These are phyloP conservation scores for Epichloe gansuensis DNA, from an alignment of 2,329 filamentous ascomycete species.

Conservation along the genomic window DNA sequence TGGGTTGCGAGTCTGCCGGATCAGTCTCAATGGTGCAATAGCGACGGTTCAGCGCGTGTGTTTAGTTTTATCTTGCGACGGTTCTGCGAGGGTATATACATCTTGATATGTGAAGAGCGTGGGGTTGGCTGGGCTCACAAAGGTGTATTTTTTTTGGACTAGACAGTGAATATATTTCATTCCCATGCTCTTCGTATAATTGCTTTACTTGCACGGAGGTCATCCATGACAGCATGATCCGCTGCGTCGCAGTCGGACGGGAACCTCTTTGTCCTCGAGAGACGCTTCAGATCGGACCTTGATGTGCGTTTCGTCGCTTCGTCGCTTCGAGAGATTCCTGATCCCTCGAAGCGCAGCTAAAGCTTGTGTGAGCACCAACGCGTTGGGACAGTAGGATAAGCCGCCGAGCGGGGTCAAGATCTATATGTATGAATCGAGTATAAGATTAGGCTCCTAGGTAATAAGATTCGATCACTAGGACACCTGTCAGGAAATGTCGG, in stretches of 20 bases:
- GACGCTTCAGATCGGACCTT: neutral
- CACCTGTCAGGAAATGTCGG: too few species aligned
- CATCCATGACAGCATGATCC: neutral
- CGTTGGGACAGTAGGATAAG: too few species aligned
- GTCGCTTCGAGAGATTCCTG: neutral
- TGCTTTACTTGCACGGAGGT: neutral
- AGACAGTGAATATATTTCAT: neutral
- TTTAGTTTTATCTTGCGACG: neutral
- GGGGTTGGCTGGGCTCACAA: neutral
- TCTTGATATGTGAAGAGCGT: neutral
- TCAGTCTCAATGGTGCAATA: neutral
- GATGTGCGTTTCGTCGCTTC: slow-evolving; percentile 1
- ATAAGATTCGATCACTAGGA: too few species aligned
- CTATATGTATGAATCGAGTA: too few species aligned
- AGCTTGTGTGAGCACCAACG: too few species aligned
- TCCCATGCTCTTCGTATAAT: neutral
- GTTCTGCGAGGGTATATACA: neutral
- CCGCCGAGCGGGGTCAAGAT: too few species aligned
- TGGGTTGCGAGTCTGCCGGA: neutral
- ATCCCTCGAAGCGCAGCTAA: neutral
- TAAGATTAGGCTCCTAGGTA: too few species aligned
- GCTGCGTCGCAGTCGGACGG: neutral
- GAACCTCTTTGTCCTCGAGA: neutral
- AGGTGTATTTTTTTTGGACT: neutral
- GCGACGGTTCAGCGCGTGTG: neutral